A percentile compares a stretch with the other conserved stretches of the same genome.
Evolutionary conservation across 2,329 filamentous ascomycete genomes (phyloP).

Genomic region (Pseudogymnoascus verrucosus): DNA sequence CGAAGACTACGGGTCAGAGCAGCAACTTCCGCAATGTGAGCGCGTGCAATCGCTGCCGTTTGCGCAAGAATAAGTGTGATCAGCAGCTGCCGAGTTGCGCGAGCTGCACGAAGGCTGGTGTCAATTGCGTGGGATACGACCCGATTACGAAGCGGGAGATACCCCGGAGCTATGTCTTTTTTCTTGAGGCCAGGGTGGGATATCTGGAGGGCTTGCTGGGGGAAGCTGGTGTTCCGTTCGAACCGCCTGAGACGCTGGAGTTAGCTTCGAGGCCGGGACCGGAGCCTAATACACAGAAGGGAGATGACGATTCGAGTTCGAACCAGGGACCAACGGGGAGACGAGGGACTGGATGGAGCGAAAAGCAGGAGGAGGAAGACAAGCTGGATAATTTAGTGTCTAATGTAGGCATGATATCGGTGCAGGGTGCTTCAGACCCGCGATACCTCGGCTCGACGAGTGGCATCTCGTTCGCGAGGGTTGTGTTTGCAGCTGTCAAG

Average conservation of each 20-base stretch:
- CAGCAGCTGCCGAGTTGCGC: constrained; percentile 86
- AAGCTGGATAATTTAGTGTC: constrained; percentile 59
- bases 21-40: constrained; percentile 79
- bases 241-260: constrained; percentile 63
- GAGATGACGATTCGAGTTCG: neutral
- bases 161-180: constrained; percentile 84
- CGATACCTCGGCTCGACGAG: constrained; percentile 78
- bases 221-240: constrained; percentile 62
- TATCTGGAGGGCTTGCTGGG: constrained; percentile 73
- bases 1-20: constrained; percentile 47
- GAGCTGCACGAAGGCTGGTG: constrained; percentile 85
- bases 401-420: constrained; percentile 67
- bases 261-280: constrained; percentile 39
- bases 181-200: constrained; percentile 77
- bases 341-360: constrained; percentile 25
- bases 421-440: constrained; percentile 69
- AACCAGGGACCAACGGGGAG: constrained; percentile 10
- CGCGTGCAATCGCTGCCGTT: constrained; percentile 84
- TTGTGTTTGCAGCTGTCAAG: constrained; percentile 91
- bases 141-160: constrained; percentile 96
- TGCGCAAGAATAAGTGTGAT: constrained; percentile 92
- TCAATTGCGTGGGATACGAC: constrained; percentile 90
- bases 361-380: constrained; percentile 48
- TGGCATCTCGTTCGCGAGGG: constrained; percentile 86
- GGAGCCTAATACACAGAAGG: constrained; percentile 19